Percentiles rank a stretch among this genome's conserved stretches.
These are phyloP conservation scores for Candida nonsorbophila DNA, from an alignment of 805 yeast genomes.

Conservation along the genomic window DNA sequence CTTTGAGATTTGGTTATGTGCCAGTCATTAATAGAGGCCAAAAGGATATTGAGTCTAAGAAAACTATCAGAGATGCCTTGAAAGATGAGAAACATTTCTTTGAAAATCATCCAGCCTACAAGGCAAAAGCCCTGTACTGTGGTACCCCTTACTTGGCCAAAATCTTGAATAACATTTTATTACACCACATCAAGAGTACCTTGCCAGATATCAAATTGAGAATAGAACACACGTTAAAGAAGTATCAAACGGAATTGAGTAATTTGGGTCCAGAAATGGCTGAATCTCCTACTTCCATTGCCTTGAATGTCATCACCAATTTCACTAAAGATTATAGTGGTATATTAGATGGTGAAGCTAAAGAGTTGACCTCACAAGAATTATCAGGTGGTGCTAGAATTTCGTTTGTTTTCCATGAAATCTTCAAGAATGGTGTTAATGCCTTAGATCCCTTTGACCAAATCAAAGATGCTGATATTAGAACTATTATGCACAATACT, in stretches of 20 bases:
- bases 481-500: constrained; percentile 95
- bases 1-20: constrained; percentile 90
- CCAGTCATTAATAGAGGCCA: constrained; percentile 98
- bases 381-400: constrained; percentile 98
- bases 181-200: constrained; percentile 69
- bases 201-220: constrained; percentile 88
- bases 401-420: constrained; percentile 94
- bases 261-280: constrained; percentile 84
- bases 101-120: constrained; percentile 85
- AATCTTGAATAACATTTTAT: constrained; percentile 79
- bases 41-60: constrained; percentile 84
- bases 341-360: constrained; percentile 87
- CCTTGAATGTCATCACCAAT: constrained; percentile 86
- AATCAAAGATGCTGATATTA: constrained; percentile 89
- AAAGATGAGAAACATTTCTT: constrained; percentile 75
- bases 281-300: constrained; percentile 85
- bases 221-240: constrained; percentile 77
- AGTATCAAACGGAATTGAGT: constrained; percentile 74
- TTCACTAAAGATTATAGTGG: constrained; percentile 88
- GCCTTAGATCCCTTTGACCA: constrained; percentile 96
- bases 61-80: constrained; percentile 84
- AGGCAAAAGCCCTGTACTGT: constrained; percentile 91
- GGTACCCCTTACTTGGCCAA: constrained; percentile 98
- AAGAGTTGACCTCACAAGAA: constrained; percentile 83
- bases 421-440: constrained; percentile 85